Evolutionary conservation across 352 stramenopile species (phyloP).

Genomic region (Pythium oligandrum): DNA sequence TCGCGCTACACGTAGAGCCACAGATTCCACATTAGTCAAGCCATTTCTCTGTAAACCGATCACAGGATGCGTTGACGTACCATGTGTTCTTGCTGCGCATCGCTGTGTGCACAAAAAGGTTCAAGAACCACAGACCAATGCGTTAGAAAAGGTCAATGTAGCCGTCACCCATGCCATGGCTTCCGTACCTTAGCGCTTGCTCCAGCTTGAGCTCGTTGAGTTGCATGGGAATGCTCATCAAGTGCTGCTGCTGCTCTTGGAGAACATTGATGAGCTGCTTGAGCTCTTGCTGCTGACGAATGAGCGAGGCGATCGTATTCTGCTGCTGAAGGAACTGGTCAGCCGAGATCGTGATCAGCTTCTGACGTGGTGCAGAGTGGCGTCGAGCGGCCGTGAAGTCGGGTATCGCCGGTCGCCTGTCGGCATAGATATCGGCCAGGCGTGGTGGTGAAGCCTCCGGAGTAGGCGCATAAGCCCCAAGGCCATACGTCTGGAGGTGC

Average conservation of each 20-base stretch:
- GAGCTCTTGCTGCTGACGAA: slow-evolving; percentile 77
- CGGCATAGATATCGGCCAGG: slow-evolving; percentile 1
- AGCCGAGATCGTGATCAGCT: slow-evolving; percentile 59
- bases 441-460: no score
- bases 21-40: slow-evolving; percentile 7
- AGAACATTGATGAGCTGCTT: slow-evolving; percentile 77
- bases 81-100: slow-evolving; percentile 49
- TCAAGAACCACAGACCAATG: no score
- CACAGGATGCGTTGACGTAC: slow-evolving; percentile 18
- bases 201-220: slow-evolving; percentile 62
- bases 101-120: slow-evolving; percentile 9
- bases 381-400: slow-evolving; percentile 15
- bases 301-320: slow-evolving; percentile 75
- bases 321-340: slow-evolving; percentile 78
- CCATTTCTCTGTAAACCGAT: background rate
- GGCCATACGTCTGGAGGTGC: no score
- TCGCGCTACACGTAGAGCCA: slow-evolving; percentile 29
- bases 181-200: slow-evolving; percentile 34
- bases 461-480: no score
- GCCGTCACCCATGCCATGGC: no score
- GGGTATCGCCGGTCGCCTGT: slow-evolving; percentile 3
- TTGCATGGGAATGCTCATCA: slow-evolving; percentile 63
- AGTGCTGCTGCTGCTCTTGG: slow-evolving; percentile 73
- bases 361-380: slow-evolving; percentile 30
- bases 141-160: no score